phyloP scores from a whole-genome alignment of 2,329 filamentous ascomycete genomes.

The Paramyrothecium roridum region DNA sequence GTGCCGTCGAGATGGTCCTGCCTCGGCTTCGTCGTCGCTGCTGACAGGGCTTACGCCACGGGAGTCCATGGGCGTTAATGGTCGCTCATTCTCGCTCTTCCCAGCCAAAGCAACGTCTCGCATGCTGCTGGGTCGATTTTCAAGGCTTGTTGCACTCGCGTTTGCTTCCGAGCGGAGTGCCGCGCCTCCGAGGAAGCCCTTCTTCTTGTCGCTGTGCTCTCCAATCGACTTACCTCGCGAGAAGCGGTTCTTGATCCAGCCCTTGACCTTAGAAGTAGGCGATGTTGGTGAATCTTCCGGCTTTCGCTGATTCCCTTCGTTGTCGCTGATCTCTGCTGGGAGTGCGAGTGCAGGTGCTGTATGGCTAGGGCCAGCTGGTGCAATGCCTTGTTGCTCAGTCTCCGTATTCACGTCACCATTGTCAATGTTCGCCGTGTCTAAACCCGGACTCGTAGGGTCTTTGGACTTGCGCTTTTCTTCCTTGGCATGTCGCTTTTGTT shows the following conservation, averaged over 20 bases:
- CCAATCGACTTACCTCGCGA: constrained; percentile 37
- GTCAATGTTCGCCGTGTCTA: constrained; percentile 4
- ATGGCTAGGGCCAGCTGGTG: constrained; percentile 5
- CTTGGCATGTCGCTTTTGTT: constrained; percentile 48
- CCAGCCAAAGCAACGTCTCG: constrained; percentile 46
- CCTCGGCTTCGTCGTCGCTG: constrained; percentile 20
- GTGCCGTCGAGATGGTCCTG: constrained; percentile 7
- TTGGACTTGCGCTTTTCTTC: constrained; percentile 50
- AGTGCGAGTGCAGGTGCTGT: not conserved
- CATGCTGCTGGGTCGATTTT: constrained; percentile 38
- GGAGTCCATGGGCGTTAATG: constrained; percentile 22
- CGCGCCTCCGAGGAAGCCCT: constrained; percentile 49
- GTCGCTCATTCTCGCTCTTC: constrained; percentile 16
- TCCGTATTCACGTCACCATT: constrained; percentile 9
- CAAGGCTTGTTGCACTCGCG: constrained; percentile 41
- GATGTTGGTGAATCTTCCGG: constrained; percentile 19
- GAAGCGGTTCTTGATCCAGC: constrained; percentile 55
- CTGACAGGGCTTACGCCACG: constrained; percentile 34
- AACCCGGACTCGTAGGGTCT: constrained; percentile 5
- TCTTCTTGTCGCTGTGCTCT: constrained; percentile 31
- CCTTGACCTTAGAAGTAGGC: constrained; percentile 41
- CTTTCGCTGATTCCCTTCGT: constrained; percentile 13
- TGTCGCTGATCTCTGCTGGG: constrained; percentile 11
- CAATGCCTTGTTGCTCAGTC: constrained; percentile 8
- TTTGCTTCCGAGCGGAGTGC: constrained; percentile 41